Evolutionary conservation across 1,284 basidiomycete genomes (phyloP).

Genomic region (Puccinia triticina): DNA sequence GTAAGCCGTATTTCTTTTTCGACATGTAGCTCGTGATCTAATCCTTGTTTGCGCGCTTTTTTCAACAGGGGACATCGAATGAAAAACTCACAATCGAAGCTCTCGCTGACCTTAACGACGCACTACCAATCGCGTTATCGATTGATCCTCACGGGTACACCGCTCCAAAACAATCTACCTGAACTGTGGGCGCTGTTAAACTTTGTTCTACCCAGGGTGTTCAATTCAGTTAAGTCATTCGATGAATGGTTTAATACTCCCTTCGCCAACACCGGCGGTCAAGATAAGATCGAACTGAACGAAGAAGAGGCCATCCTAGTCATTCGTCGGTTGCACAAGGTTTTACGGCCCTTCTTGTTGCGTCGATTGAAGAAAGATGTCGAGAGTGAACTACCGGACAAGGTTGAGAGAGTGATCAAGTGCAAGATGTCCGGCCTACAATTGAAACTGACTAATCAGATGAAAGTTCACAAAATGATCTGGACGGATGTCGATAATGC

Average conservation of each 20-base stretch:
- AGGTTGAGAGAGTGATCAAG: slow-evolving; percentile 99
- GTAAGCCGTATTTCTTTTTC: slow-evolving; percentile 22
- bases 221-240: slow-evolving; percentile 99
- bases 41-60: not conserved
- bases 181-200: slow-evolving; percentile 98
- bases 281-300: slow-evolving; percentile 97
- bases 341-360: slow-evolving; percentile 93
- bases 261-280: slow-evolving; percentile 93
- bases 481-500: slow-evolving; percentile 51
- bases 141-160: slow-evolving; percentile 95
- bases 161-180: slow-evolving; percentile 90
- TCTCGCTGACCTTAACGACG: slow-evolving; percentile 87
- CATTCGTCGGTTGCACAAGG: slow-evolving; percentile 97
- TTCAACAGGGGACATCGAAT: slow-evolving; percentile 81
- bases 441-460: slow-evolving; percentile 92
- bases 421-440: slow-evolving; percentile 95
- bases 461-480: slow-evolving; percentile 82
- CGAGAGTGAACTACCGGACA: slow-evolving; percentile 94
- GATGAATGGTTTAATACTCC: slow-evolving; percentile 99
- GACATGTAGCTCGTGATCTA: not conserved
- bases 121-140: slow-evolving; percentile 92
- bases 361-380: slow-evolving; percentile 98
- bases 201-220: slow-evolving; percentile 96
- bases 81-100: slow-evolving; percentile 98
- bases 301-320: slow-evolving; percentile 99